A percentile compares a stretch with the other conserved stretches of the same genome.
Conservation (phyloP, 352 stramenopile species). For the Phytophthora podocarpi region DNA sequence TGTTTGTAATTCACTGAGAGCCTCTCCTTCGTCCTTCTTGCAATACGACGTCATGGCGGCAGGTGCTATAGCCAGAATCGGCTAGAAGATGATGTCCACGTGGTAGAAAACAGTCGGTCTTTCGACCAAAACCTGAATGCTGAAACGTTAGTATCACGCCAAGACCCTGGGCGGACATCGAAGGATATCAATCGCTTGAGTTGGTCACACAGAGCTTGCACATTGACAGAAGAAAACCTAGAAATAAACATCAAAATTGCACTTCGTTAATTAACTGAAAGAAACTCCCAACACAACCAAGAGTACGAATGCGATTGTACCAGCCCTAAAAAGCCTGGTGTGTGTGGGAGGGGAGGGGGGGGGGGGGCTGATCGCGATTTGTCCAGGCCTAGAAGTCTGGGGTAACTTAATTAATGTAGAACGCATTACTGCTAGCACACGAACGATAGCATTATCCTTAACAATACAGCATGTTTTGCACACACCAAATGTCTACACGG, state of each 20-base stretch:
- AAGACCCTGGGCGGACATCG: neutral
- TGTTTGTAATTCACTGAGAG: neutral
- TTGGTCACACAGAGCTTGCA: constrained; percentile 11
- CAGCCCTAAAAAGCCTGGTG: constrained; percentile 15
- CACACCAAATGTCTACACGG: constrained; percentile 8
- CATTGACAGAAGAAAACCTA: constrained; percentile 6
- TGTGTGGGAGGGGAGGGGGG: too few relatives aligned
- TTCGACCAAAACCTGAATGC: constrained; percentile 8
- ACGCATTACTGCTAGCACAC: neutral
- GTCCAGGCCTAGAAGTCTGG: too few relatives aligned
- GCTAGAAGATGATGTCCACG: constrained; percentile 7
- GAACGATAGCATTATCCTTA: constrained; percentile 7
- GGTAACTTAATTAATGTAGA: neutral
- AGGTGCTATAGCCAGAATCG: constrained; percentile 4
- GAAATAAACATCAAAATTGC: neutral
- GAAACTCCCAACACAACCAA: too few relatives aligned
- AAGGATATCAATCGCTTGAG: constrained; percentile 8
- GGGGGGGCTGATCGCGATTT: constrained; percentile 9
- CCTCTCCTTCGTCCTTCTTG: neutral
- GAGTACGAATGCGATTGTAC: constrained; percentile 23
- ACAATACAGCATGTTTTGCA: constrained; percentile 19
- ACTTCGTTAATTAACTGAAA: too few relatives aligned
- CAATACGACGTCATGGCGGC: constrained; percentile 6
- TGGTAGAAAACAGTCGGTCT: constrained; percentile 1
- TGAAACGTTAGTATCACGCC: constrained; percentile 13